Base-by-base conservation (phyloP, 1,284 basidiomycete genomes). In the Sparassis latifolia region DNA sequence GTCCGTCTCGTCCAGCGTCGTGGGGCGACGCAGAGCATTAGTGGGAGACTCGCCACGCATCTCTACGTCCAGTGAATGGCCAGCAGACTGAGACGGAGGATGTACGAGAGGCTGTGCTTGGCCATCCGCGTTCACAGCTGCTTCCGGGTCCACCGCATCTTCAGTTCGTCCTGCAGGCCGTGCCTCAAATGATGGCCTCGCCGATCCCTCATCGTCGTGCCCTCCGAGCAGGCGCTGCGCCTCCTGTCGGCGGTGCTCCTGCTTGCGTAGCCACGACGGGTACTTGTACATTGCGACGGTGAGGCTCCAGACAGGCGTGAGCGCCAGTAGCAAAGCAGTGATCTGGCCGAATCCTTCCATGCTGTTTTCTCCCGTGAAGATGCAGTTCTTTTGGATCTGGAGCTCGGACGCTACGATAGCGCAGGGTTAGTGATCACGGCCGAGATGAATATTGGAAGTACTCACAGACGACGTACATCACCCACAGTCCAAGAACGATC, bases 311-410 rank as follows among this genome's bases (percentile, higher is more conserved):
- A 64, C 47, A 0, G 65, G 63, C 10, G 59, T 59, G 49, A 63
- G 50, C 1, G 62, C 51, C 37, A 61, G 58, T n/a, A 62, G 54
- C 4, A 58, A 42, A 4, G 60, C 60, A 3, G 60, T 62, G 47
- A 62, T 60, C 60, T 66, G 64, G 5, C 64, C 64, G 42, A 66
- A 61, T 30, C 63, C 59, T 0, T 54, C 54, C 47, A 66, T 59
- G 48, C 50, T 44, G 49, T 66, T 56, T 53, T 66, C 64, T 12
- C 60, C 64, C 2, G 43, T 28, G 48, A 58, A 60, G 39, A 64
- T 57, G 44, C 55, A 57, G 51, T 65, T 66, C 7, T 40, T 49
- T 12, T 42, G 31, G 27, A 57, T 59, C 49, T 66, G 64, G 12
- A 55, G 20, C 51, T 66, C 64, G 3, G 61, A 57, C 2, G 61